Evolutionary conservation across 768 basidiomycete species (phyloP).

Genomic region (Tricholoma terreum): DNA sequence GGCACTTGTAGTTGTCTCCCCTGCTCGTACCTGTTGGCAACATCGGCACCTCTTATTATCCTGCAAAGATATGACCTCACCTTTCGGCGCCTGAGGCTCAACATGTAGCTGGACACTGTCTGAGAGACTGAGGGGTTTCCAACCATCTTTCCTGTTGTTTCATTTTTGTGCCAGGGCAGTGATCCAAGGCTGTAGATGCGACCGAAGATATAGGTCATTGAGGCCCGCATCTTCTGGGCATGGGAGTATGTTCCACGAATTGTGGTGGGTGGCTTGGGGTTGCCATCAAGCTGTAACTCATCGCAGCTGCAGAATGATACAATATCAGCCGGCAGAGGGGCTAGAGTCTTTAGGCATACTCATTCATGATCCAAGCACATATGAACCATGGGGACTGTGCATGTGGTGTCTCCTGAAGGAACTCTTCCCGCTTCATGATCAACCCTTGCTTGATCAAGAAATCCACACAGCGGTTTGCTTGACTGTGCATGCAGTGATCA

Average conservation of each 20-base stretch:
- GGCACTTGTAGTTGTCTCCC: slow-evolving; percentile 26
- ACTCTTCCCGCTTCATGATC: neutral
- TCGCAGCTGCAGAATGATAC: slow-evolving; percentile 13
- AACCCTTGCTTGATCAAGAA: neutral
- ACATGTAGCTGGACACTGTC: slow-evolving; percentile 25
- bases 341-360: slow-evolving; percentile 3
- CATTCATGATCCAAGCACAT: slow-evolving; percentile 16
- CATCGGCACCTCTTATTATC: neutral
- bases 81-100: slow-evolving; percentile 13
- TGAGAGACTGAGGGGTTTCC: slow-evolving; percentile 30
- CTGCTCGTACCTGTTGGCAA: slow-evolving; percentile 22
- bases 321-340: neutral
- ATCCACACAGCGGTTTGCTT: neutral
- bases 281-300: slow-evolving; percentile 7
- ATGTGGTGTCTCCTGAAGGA: slow-evolving; percentile 4
- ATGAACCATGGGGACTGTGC: slow-evolving; percentile 12
- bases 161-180: slow-evolving; percentile 26
- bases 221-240: slow-evolving; percentile 23
- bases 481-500: neutral
- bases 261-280: slow-evolving; percentile 3
- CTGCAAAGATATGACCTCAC: neutral
- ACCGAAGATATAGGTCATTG: slow-evolving; percentile 20
- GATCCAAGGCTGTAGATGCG: slow-evolving; percentile 18
- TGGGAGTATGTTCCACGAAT: slow-evolving; percentile 13
- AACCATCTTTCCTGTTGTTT: slow-evolving; percentile 18